Conservation (phyloP, 2,329 filamentous ascomycete species). For the Monosporascus sp. region DNA sequence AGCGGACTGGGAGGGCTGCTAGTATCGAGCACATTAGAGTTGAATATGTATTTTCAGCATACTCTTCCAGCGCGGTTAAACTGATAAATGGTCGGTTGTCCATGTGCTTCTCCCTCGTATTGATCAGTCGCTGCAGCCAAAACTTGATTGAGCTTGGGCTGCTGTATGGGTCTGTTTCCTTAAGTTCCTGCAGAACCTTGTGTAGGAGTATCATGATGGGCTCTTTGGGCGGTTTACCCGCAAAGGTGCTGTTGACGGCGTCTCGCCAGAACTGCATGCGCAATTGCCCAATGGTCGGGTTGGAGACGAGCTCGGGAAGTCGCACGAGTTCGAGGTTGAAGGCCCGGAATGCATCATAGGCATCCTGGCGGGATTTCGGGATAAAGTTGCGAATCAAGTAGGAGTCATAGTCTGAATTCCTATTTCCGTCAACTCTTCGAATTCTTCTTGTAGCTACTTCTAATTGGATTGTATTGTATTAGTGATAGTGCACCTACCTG, state of each 20-base stretch:
- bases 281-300: slow-evolving; percentile 78
- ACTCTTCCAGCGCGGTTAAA: slow-evolving; percentile 71
- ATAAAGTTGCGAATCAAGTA: slow-evolving; percentile 83
- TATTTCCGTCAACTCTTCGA: slow-evolving; percentile 31
- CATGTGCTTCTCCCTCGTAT: slow-evolving; percentile 75
- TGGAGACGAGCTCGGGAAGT: slow-evolving; percentile 85
- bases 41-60: slow-evolving; percentile 92
- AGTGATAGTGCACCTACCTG: slow-evolving; percentile 30
- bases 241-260: slow-evolving; percentile 70
- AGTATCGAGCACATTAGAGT: slow-evolving; percentile 86
- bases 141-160: slow-evolving; percentile 55
- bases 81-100: slow-evolving; percentile 75
- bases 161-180: slow-evolving; percentile 31
- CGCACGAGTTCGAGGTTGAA: slow-evolving; percentile 90
- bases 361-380: slow-evolving; percentile 66
- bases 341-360: slow-evolving; percentile 84
- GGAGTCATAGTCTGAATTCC: slow-evolving; percentile 84
- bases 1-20: slow-evolving; percentile 71
- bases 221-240: slow-evolving; percentile 76
- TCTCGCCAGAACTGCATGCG: slow-evolving; percentile 96
- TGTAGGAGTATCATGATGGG: slow-evolving; percentile 83
- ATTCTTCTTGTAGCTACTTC: not conserved
- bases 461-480: not conserved
- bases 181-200: slow-evolving; percentile 61
- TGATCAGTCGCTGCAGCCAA: slow-evolving; percentile 73